Evolutionary conservation across 257 asterid species (phyloP), one percentile per base, ranked within the genome.

Genomic region (Cinchona pubescens): DNA sequence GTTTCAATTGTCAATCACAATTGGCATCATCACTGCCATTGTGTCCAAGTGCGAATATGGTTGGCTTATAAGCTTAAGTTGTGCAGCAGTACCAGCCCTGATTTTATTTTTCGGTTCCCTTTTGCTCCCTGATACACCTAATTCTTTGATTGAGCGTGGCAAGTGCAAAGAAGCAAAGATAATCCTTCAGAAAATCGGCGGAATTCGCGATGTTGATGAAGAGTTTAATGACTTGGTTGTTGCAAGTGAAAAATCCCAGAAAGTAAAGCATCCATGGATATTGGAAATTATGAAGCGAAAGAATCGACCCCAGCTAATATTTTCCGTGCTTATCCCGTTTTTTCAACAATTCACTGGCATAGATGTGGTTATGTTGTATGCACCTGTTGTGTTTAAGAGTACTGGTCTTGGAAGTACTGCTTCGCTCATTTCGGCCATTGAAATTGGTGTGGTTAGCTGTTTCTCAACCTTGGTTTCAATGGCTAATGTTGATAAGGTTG

Each of bases 311-410:
- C 97, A 92, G 21, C 85, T 92, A 37, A 84, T 85, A 0, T 87
- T 90, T 85, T 93, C 96, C 5, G 61, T 90, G 0, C 70, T 67
- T 7, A 89, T 92, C 19, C 97, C 96, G 0, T 82, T 83, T 68
- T 90, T 90, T 72, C 97, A 92, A 40, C 97, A 92, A 78, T 79
- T 92, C 18, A 92, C 97, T 0, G 97, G 97, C 12, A 92, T 92
- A 49, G 90, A 92, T n/a, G 96, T 90, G 49, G 86, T 92, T 78
- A 89, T 85, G 86, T 92, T 92, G 49, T 92, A 92, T 43, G 96
- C 97, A 0, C 96, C 97, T 0, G 96, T 92, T 27, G 25, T 92
- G 85, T 92, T 92, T 34, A 89, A 78, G 69, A 92, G 93, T 3
- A 85, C 89, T 23, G 96, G 97, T 1, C 89, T 89, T 43, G 96